Evolutionary conservation across 768 basidiomycete species (phyloP).

Genomic region (Rhizopogon sp.): DNA sequence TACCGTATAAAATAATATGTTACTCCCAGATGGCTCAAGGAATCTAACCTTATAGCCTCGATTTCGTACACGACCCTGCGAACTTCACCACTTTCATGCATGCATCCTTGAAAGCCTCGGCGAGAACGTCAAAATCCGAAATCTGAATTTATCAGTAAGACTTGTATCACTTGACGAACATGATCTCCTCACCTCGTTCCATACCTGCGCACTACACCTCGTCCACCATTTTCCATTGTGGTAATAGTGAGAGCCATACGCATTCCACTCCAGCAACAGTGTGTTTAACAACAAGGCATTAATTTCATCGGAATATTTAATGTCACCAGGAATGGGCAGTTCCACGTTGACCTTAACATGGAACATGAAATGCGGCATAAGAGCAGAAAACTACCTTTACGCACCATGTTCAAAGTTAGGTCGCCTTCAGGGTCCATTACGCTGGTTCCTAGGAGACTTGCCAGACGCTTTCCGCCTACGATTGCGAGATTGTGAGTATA

Average conservation of each 20-base stretch:
- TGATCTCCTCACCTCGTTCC: slow-evolving; percentile 23
- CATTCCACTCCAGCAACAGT: slow-evolving; percentile 17
- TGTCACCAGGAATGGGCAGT: slow-evolving; percentile 28
- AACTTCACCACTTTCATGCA: slow-evolving; percentile 12
- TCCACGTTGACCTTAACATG: slow-evolving; percentile 33
- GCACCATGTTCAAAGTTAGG: slow-evolving; percentile 68
- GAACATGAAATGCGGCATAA: not conserved
- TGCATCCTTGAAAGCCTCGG: slow-evolving; percentile 22
- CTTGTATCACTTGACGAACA: not conserved
- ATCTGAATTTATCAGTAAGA: slow-evolving; percentile 10
- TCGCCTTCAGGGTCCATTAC: slow-evolving; percentile 58
- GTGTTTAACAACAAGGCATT: slow-evolving; percentile 10
- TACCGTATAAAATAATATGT: too few species aligned
- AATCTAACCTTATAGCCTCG: too few species aligned
- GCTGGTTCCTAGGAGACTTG: slow-evolving; percentile 53
- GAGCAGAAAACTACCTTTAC: not conserved
- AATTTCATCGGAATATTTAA: slow-evolving; percentile 16
- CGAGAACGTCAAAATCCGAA: slow-evolving; percentile 27
- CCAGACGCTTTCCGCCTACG: slow-evolving; percentile 56
- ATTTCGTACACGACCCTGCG: not conserved
- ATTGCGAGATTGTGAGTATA: slow-evolving; percentile 71
- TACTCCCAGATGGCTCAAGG: too few species aligned
- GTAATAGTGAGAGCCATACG: slow-evolving; percentile 8
- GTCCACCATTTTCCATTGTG: slow-evolving; percentile 29
- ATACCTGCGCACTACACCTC: slow-evolving; percentile 25